A percentile compares a stretch with the other conserved stretches of the same genome.
These are phyloP conservation scores for Cymbopogon flexuosus DNA, from an alignment of 202 grass and related monocot species.

Conservation along the genomic window DNA sequence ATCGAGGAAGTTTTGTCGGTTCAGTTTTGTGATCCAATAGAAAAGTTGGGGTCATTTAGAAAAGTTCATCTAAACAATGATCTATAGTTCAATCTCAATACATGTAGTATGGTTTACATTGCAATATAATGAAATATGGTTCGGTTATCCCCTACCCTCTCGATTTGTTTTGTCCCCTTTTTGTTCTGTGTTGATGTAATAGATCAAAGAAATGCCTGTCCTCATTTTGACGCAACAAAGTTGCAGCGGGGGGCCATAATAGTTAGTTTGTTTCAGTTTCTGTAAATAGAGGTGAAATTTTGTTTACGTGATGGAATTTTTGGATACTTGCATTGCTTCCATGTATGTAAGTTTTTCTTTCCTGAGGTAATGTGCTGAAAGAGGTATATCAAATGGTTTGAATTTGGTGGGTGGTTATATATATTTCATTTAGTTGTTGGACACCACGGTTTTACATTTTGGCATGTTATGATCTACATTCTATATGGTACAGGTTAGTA, in stretches of 20 bases:
- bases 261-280: background rate
- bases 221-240: background rate
- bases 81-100: constrained; percentile 50
- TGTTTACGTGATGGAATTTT: background rate
- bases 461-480: background rate
- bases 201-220: background rate
- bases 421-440: background rate
- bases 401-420: background rate
- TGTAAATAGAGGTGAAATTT: constrained; percentile 1
- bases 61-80: constrained; percentile 39
- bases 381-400: background rate
- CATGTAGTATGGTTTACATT: constrained; percentile 49
- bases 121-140: constrained; percentile 55
- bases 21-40: constrained; percentile 60
- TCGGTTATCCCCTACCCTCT: background rate
- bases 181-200: constrained; percentile 7
- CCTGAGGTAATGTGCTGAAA: background rate
- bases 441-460: background rate
- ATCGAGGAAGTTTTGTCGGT: constrained; percentile 42
- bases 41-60: constrained; percentile 41
- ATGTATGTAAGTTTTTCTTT: background rate
- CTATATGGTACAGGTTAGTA: background rate
- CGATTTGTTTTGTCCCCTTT: background rate
- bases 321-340: background rate
- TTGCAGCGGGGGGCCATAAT: background rate